A percentile compares a stretch with the other conserved stretches of the same genome.
These are phyloP conservation scores for Huiozyma naganishii DNA, from an alignment of 805 yeast genomes.

Conservation along the genomic window DNA sequence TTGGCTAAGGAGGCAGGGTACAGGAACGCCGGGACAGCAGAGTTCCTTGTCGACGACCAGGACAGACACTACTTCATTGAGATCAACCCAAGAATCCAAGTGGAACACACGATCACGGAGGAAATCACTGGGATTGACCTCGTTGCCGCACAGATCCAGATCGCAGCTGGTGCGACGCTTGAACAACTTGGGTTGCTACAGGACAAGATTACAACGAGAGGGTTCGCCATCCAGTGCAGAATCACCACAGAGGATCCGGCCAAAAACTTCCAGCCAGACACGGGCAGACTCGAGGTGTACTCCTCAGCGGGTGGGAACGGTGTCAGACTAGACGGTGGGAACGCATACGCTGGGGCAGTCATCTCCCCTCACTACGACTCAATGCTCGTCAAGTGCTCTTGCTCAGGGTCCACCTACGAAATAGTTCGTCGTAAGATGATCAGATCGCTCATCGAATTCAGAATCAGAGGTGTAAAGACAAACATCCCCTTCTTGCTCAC, in stretches of 20 bases:
- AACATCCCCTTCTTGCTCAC: slow-evolving; percentile 94
- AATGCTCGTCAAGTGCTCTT: slow-evolving; percentile 93
- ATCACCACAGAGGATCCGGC: slow-evolving; percentile 97
- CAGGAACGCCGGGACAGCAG: slow-evolving; percentile 97
- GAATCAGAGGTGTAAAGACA: slow-evolving; percentile 98
- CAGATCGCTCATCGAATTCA: slow-evolving; percentile 90
- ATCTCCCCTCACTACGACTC: slow-evolving; percentile 97
- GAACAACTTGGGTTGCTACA: slow-evolving; percentile 86
- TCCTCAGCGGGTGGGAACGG: slow-evolving; percentile 99
- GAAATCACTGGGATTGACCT: slow-evolving; percentile 97
- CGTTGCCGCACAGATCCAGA: slow-evolving; percentile 98
- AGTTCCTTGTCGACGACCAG: slow-evolving; percentile 85
- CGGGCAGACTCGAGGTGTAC: slow-evolving; percentile 95
- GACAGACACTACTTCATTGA: slow-evolving; percentile 96
- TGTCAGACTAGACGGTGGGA: slow-evolving; percentile 97
- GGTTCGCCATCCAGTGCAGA: slow-evolving; percentile 98
- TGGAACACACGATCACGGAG: slow-evolving; percentile 97
- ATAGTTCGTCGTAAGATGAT: slow-evolving; percentile 96
- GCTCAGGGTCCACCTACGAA: slow-evolving; percentile 93
- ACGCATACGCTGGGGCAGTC: slow-evolving; percentile 93
- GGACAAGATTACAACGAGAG: slow-evolving; percentile 90
- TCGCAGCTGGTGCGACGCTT: slow-evolving; percentile 95
- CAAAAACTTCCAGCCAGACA: slow-evolving; percentile 97
- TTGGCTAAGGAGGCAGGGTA: slow-evolving; percentile 82
- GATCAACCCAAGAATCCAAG: slow-evolving; percentile 96